Base-by-base conservation (phyloP, 495 filamentous ascomycete genomes). In the Penicillium malachiteum region DNA sequence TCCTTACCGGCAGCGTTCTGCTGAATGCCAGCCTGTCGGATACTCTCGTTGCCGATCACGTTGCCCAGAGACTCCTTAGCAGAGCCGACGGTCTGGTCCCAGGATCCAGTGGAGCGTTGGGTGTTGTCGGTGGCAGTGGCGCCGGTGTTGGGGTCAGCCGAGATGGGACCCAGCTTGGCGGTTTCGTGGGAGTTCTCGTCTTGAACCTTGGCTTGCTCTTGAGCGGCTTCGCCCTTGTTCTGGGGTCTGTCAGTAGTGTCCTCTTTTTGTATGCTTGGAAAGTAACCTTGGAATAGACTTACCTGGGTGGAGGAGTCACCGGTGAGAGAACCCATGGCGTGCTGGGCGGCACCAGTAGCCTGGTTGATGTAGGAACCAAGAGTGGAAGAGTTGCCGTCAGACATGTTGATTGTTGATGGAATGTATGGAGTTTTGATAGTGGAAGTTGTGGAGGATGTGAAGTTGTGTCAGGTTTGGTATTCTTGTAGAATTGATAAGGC, bases 11-110 rank as follows among this genome's bases (percentile, higher is more conserved):
- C 77, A 13, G 78, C 76, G 63, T 96, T 96, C 72, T 97, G 91
- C 63, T 87, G 71, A 42, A 81, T 80, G 18, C 92, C 92, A 31
- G 85, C 66, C 45, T 82, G 78, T 71, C 90, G 91, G 45, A 97
- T 71, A 43, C 67, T 78, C 74, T 94, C 87, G 55, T 81, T 82
- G 55, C 93, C 93, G 47, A 92, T 55, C 10, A 91, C 44, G 58
- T 85, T 85, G 52, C 93, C 93, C 6, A 95, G 48, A 31, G 83
- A 76, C 65, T 96, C 91, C 81, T 97, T 97, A 39, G 82, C 86
- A 0, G 89, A 83, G 52, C 93, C 93, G 38, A 92, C 58, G 39
- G 88, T 94, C 74, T 97, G 92, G 76, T 96, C 89, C 83, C 88
- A 92, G 38, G 80, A 77, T 33, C 92, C 93, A 5, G 81, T 69